phyloP scores from a whole-genome alignment of 805 yeast genomes.

The Hanseniaspora occidentalis region DNA sequence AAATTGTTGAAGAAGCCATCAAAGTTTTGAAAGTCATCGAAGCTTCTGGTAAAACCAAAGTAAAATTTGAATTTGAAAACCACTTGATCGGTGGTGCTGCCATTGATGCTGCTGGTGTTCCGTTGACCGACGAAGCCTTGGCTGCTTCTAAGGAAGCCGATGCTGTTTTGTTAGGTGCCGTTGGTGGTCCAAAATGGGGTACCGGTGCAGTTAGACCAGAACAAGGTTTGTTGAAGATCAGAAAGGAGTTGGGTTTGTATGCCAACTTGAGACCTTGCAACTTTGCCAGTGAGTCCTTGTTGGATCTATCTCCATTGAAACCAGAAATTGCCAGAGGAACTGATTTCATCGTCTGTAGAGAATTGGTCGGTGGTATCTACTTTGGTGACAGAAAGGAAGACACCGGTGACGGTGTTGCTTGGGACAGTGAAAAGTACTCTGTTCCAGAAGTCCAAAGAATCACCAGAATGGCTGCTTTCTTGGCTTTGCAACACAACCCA shows the following conservation, averaged over 20 bases:
- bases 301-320: conserved; percentile 81
- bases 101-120: conserved; percentile 90
- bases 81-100: conserved; percentile 98
- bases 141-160: conserved; percentile 77
- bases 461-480: conserved; percentile 95
- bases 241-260: conserved; percentile 87
- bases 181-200: conserved; percentile 99
- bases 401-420: conserved; percentile 63
- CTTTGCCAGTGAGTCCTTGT: conserved; percentile 73
- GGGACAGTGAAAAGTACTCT: conserved; percentile 87
- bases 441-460: conserved; percentile 90
- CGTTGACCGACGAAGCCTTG: conserved; percentile 76
- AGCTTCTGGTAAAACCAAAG: conserved; percentile 32
- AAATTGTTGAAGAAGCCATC: conserved; percentile 79
- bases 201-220: conserved; percentile 94
- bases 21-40: conserved; percentile 78
- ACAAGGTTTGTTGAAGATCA: conserved; percentile 86
- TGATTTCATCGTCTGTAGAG: conserved; percentile 87
- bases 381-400: conserved; percentile 95
- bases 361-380: conserved; percentile 95
- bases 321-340: conserved; percentile 81
- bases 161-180: conserved; percentile 96
- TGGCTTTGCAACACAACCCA: conserved; percentile 87
- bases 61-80: conserved; percentile 63
- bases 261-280: conserved; percentile 96